phyloP scores from a whole-genome alignment of 176 grass and related monocot genomes.

The Bolboschoenus planiculmis region DNA sequence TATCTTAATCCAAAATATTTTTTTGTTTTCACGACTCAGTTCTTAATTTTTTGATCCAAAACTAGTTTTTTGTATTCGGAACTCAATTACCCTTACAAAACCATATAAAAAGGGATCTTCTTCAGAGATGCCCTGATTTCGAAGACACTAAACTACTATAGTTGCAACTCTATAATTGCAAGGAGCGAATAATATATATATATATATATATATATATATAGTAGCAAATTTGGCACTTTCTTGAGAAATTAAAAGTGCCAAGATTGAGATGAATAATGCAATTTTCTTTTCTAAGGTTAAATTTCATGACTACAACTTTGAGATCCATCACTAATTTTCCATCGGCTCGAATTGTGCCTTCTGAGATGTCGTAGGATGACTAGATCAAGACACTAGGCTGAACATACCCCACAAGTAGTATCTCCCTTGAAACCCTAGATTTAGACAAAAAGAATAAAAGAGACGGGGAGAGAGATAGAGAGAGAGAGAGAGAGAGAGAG shows the following conservation, averaged over 20 bases:
- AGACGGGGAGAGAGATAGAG: neutral
- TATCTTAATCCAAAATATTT: too few species aligned
- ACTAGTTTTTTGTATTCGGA: too few species aligned
- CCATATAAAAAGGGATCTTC: too few species aligned
- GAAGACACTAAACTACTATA: too few species aligned
- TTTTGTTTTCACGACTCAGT: too few species aligned
- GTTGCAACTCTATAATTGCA: neutral
- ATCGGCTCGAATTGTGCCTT: neutral
- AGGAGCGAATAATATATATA: neutral
- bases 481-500: slow-evolving; percentile 1
- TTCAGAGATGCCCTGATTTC: too few species aligned
- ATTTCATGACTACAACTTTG: neutral
- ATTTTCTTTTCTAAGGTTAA: neutral
- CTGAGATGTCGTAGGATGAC: neutral
- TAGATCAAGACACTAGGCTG: neutral
- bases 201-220: too few species aligned
- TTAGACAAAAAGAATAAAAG: neutral
- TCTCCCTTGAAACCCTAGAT: slow-evolving; percentile 17
- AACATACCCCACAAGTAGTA: slow-evolving; percentile 15
- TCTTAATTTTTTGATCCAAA: too few species aligned
- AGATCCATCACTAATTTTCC: neutral
- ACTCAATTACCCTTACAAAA: too few species aligned
- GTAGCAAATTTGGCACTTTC: neutral
- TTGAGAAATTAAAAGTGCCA: neutral
- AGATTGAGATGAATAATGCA: neutral